Evolutionary conservation across 805 yeast species (phyloP).

Genomic region (Lachancea kluyveri): DNA sequence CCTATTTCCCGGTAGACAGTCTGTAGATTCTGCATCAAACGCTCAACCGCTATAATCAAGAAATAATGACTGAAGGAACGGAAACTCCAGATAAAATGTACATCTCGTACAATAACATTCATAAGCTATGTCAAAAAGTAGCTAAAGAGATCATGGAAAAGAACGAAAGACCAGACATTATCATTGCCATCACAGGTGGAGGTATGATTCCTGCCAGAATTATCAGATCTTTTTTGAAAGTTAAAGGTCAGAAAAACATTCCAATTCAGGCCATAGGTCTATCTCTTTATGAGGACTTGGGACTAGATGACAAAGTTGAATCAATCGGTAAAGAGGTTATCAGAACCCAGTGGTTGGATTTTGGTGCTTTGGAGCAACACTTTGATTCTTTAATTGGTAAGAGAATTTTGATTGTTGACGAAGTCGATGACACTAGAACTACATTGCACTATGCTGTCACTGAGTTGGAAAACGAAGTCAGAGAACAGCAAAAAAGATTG

Average conservation of each 20-base stretch:
- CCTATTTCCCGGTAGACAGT: too few species aligned
- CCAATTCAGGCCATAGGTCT: slow-evolving; percentile 68
- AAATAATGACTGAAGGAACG: slow-evolving; percentile 3
- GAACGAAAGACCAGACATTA: slow-evolving; percentile 43
- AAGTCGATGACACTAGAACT: slow-evolving; percentile 89
- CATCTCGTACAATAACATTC: slow-evolving; percentile 75
- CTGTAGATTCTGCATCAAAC: too few species aligned
- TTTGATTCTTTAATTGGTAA: slow-evolving; percentile 76
- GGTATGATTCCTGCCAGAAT: slow-evolving; percentile 68
- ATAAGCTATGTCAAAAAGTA: slow-evolving; percentile 71
- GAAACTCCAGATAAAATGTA: slow-evolving; percentile 39
- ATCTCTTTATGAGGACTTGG: slow-evolving; percentile 55
- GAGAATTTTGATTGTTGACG: slow-evolving; percentile 76
- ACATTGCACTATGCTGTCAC: slow-evolving; percentile 78
- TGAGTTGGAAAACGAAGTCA: slow-evolving; percentile 58
- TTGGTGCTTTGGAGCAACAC: slow-evolving; percentile 62
- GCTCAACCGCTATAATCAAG: too few species aligned
- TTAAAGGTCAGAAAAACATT: slow-evolving; percentile 54
- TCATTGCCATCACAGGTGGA: slow-evolving; percentile 69
- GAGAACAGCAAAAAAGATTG: slow-evolving; percentile 50
- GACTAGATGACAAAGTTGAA: slow-evolving; percentile 38
- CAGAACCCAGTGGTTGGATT: slow-evolving; percentile 88
- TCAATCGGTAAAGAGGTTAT: slow-evolving; percentile 72
- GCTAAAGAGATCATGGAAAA: slow-evolving; percentile 45
- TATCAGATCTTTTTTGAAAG: slow-evolving; percentile 55